Percentiles rank a stretch among this genome's conserved stretches.
Conservation (phyloP, 305 asterid species). For the Fraxinus xanthoxyloides region DNA sequence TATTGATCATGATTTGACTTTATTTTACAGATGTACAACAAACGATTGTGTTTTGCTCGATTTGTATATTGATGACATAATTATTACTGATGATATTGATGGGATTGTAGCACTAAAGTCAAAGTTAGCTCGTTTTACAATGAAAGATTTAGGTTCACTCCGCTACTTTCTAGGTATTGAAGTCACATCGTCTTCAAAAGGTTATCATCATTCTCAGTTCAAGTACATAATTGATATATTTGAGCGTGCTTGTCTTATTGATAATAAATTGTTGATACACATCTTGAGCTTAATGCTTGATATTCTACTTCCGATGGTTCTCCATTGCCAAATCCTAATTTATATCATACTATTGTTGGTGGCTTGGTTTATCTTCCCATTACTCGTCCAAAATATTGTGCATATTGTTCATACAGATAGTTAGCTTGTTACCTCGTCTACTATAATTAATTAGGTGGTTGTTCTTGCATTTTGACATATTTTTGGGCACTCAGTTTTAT, state of each 20-base stretch:
- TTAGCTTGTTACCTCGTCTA: background rate
- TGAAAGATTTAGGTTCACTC: background rate
- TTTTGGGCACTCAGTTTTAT: background rate
- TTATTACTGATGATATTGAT: background rate
- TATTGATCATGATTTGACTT: background rate
- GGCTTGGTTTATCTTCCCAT: background rate
- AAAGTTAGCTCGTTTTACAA: background rate
- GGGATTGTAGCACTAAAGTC: background rate
- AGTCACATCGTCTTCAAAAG: background rate
- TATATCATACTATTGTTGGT: background rate
- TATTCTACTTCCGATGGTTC: background rate
- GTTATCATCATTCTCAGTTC: background rate
- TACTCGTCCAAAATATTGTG: background rate
- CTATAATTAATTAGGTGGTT: background rate
- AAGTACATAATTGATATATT: background rate
- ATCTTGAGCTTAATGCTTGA: background rate
- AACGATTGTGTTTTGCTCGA: background rate
- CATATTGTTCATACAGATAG: background rate
- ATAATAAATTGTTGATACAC: background rate
- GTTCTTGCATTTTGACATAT: background rate
- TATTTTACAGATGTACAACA: background rate
- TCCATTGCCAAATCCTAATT: background rate
- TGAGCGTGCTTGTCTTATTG: background rate
- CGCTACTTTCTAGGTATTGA: background rate
- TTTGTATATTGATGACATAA: background rate